phyloP scores from a whole-genome alignment of 2,329 filamentous ascomycete genomes.

The Pleomassaria siparia region DNA sequence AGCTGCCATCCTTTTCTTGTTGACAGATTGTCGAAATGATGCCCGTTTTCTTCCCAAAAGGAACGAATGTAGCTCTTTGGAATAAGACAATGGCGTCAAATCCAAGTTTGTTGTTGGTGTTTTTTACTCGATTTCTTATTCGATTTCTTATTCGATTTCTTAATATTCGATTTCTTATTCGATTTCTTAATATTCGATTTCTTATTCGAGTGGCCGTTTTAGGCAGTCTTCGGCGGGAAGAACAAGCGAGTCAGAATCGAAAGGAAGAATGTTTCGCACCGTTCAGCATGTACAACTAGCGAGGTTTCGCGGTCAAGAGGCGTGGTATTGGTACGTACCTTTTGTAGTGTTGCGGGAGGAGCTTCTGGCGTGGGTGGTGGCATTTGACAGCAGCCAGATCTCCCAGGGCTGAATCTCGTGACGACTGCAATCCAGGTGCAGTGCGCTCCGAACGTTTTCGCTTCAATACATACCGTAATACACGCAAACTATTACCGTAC shows the following conservation, averaged over 20 bases:
- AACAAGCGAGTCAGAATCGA: not conserved
- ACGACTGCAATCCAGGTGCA: not conserved
- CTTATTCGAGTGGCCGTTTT: not conserved
- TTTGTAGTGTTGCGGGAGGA: too few relatives aligned
- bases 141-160: too few relatives aligned
- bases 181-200: too few relatives aligned
- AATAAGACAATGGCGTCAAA: not conserved
- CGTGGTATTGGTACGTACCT: too few relatives aligned
- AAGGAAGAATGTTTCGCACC: not conserved
- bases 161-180: too few relatives aligned
- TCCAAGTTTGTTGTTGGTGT: not conserved
- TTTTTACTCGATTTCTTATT: too few relatives aligned
- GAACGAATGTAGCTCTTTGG: not conserved
- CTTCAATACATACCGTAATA: too few relatives aligned
- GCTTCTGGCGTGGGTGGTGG: not conserved
- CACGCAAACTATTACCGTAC: too few relatives aligned
- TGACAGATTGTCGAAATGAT: too few relatives aligned
- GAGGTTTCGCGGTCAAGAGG: too few relatives aligned
- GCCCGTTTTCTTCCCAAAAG: not conserved
- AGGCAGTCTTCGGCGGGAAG: not conserved
- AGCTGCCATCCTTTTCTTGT: slow-evolving; percentile 50
- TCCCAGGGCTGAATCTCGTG: not conserved
- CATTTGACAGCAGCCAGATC: not conserved
- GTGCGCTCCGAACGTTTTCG: too few relatives aligned
- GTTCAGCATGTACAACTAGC: too few relatives aligned